Percentiles rank a stretch among this genome's conserved stretches.
phyloP scores from a whole-genome alignment of 2,329 filamentous ascomycete species.

The Diaporthe citrichinensis region DNA sequence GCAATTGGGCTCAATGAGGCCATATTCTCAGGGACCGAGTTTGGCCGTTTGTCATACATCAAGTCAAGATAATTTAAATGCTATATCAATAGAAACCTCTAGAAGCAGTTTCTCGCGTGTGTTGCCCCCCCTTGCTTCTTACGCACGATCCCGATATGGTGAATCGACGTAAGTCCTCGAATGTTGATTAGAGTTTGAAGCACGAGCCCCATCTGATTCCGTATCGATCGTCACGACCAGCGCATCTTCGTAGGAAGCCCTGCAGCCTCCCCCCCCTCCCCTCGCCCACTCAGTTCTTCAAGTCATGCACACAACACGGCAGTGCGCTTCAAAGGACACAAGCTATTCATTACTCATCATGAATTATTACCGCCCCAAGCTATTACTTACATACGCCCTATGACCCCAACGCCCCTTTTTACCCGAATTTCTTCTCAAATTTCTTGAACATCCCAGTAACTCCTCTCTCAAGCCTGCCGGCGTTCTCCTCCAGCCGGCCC shows the following conservation, averaged over 20 bases:
- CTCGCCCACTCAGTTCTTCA: too few relatives aligned
- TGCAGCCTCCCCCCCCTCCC: background rate
- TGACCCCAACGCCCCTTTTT: conserved; percentile 32
- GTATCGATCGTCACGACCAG: too few relatives aligned
- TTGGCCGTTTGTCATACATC: background rate
- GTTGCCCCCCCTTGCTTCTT: background rate
- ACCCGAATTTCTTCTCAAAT: conserved; percentile 82
- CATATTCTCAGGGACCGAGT: background rate
- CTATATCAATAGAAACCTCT: background rate
- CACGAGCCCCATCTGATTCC: too few relatives aligned
- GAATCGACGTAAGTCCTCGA: background rate
- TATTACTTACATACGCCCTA: background rate
- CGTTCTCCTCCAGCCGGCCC: conserved; percentile 74
- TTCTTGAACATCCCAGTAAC: conserved; percentile 82
- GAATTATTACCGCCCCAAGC: background rate
- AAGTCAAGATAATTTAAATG: background rate
- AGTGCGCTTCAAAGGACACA: background rate
- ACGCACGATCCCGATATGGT: background rate
- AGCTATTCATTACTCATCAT: conserved; percentile 22
- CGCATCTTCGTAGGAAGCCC: background rate
- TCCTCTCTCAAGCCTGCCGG: conserved; percentile 77
- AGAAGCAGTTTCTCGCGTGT: background rate
- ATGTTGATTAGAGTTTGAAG: too few relatives aligned
- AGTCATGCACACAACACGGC: background rate
- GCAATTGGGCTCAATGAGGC: background rate